Conservation (phyloP, 2,329 filamentous ascomycete species). For the Paradendryphiella salina region DNA sequence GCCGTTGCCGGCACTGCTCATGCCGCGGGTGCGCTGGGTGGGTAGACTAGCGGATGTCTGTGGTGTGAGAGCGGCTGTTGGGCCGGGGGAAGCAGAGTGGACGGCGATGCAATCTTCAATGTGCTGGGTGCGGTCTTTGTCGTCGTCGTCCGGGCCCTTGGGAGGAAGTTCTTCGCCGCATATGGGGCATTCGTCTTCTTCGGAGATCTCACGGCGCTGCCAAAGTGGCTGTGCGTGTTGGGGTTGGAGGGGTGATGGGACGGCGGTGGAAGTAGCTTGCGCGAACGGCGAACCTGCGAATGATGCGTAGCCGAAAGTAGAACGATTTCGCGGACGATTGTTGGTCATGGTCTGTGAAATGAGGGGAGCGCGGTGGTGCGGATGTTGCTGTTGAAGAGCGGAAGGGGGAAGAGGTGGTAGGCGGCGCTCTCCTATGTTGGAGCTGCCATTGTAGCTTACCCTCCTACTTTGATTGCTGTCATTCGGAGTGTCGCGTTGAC, state of each 20-base stretch:
- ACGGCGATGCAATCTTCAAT: conserved; percentile 49
- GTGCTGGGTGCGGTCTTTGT: conserved; percentile 50
- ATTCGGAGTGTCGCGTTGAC: conserved; percentile 26
- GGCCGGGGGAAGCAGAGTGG: conserved; percentile 33
- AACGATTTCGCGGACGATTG: conserved; percentile 10
- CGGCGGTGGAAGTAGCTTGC: conserved; percentile 18
- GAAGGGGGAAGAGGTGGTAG: conserved; percentile 27
- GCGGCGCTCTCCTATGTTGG: conserved; percentile 30
- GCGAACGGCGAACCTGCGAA: conserved; percentile 25
- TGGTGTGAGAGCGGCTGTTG: conserved; percentile 16
- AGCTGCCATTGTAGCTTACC: conserved; percentile 31
- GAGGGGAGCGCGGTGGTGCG: conserved; percentile 16
- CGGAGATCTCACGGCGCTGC: conserved; percentile 48
- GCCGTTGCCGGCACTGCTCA: conserved; percentile 35
- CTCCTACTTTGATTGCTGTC: conserved; percentile 24
- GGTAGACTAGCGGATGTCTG: conserved; percentile 35
- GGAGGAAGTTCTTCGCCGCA: conserved; percentile 73
- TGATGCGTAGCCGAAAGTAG: conserved; percentile 14
- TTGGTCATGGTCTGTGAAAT: conserved; percentile 14
- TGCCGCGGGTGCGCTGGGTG: conserved; percentile 37
- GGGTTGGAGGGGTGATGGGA: conserved; percentile 16
- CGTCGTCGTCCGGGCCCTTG: conserved; percentile 44
- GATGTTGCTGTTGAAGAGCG: conserved; percentile 16
- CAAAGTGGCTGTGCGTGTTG: conserved; percentile 26
- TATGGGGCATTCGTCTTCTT: conserved; percentile 79